phyloP scores from a whole-genome alignment of 2,329 filamentous ascomycete species.

The Didymella keratinophila region DNA sequence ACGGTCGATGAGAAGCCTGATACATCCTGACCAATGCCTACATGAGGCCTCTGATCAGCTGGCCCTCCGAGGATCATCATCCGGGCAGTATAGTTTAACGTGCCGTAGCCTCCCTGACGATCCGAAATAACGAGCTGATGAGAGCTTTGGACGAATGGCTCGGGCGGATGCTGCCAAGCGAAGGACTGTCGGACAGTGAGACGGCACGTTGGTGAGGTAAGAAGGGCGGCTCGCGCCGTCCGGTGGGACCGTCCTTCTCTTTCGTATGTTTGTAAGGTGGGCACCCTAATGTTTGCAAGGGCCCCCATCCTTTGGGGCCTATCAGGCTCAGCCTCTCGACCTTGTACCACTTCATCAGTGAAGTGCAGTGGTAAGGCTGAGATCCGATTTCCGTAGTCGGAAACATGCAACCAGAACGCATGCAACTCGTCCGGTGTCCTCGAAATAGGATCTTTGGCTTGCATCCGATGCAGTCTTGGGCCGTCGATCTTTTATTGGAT shows the following conservation, averaged over 20 bases:
- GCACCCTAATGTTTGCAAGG: not conserved
- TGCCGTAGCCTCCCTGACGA: not conserved
- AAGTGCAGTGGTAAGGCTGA: conserved; percentile 26
- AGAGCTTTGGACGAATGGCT: not conserved
- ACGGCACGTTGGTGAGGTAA: conserved; percentile 19
- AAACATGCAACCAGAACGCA: conserved; percentile 12
- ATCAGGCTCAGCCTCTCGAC: not conserved
- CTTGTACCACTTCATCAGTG: not conserved
- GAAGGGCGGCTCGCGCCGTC: conserved; percentile 25
- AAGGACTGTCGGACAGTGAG: conserved; percentile 17
- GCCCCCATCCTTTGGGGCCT: not conserved
- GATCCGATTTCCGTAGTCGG: conserved; percentile 14
- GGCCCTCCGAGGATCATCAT: not conserved
- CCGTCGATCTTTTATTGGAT: conserved; percentile 20
- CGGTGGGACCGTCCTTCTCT: conserved; percentile 19
- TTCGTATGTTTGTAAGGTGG: conserved; percentile 14
- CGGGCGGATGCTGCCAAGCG: conserved; percentile 2
- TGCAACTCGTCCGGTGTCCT: conserved; percentile 29
- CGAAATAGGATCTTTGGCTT: conserved; percentile 9
- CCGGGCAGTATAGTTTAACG: not conserved
- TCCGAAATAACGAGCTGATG: not conserved
- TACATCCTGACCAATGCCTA: conserved; percentile 1
- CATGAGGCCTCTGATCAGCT: conserved; percentile 9
- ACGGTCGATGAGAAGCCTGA: conserved; percentile 4
- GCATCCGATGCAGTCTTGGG: not conserved